These are phyloP conservation scores for Talaromyces piceae DNA, from an alignment of 2,329 filamentous ascomycete species.

Conservation along the genomic window DNA sequence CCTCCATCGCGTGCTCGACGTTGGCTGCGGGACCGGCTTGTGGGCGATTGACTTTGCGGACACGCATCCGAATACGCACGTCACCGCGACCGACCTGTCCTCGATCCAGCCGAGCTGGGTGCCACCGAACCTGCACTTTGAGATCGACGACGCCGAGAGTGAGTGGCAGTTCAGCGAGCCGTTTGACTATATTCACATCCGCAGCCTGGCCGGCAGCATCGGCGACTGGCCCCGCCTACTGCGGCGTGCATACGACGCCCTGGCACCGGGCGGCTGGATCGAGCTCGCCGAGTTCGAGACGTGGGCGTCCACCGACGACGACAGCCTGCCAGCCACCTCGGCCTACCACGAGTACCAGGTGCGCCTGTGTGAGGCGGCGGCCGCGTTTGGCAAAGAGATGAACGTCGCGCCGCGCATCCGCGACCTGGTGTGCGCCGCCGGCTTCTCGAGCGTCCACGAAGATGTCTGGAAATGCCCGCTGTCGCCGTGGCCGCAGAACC, in stretches of 20 bases:
- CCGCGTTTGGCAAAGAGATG: constrained; percentile 19
- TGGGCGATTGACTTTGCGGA: constrained; percentile 15
- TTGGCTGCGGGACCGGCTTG: constrained; percentile 11
- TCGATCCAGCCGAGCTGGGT: constrained; percentile 15
- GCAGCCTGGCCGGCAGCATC: constrained; percentile 22
- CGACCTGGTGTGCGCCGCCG: constrained; percentile 40
- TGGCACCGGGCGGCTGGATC: constrained; percentile 23
- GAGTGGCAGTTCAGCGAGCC: constrained; percentile 19
- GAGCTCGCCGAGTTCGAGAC: constrained; percentile 24
- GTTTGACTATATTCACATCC: constrained; percentile 24
- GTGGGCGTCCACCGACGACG: constrained; percentile 22
- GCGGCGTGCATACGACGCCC: constrained; percentile 18
- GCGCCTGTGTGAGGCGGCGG: constrained; percentile 16
- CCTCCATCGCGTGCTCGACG: constrained; percentile 5
- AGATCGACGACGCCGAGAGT: constrained; percentile 20
- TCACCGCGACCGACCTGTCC: constrained; percentile 17
- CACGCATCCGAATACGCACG: constrained; percentile 5
- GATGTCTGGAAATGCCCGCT: constrained; percentile 33
- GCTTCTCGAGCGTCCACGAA: constrained; percentile 45
- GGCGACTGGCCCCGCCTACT: constrained; percentile 21
- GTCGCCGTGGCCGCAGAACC: constrained; percentile 24
- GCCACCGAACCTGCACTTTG: constrained; percentile 11
- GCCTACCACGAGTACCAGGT: constrained; percentile 16
- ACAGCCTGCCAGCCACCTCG: constrained; percentile 17
- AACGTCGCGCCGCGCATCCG: constrained; percentile 26